Evolutionary conservation across 2,329 filamentous ascomycete species (phyloP).

Genomic region (Alternaria ethzedia): DNA sequence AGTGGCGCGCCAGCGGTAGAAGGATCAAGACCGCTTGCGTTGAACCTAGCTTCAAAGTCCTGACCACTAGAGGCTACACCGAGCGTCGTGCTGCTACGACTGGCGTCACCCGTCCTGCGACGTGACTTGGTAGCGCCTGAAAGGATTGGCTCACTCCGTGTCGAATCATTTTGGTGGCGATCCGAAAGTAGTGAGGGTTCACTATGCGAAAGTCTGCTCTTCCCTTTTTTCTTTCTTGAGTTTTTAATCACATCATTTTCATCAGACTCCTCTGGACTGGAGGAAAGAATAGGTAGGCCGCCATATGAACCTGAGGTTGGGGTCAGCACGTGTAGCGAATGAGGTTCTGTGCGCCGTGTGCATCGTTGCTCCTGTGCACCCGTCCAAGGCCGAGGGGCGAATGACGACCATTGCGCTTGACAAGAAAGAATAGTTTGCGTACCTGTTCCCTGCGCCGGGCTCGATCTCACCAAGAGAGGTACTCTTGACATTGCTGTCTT

Average conservation of each 20-base stretch:
- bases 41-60: conserved; percentile 44
- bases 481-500: conserved; percentile 55
- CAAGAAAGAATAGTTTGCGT: conserved; percentile 22
- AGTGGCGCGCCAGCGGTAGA: conserved; percentile 27
- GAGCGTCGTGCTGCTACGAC: conserved; percentile 31
- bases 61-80: conserved; percentile 34
- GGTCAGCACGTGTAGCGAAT: conserved; percentile 11
- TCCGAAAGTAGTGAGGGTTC: conserved; percentile 23
- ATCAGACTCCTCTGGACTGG: conserved; percentile 47
- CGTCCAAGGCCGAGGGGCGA: conserved; percentile 2
- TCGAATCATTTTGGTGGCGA: conserved; percentile 22
- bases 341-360: conserved; percentile 3
- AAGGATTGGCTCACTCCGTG: conserved; percentile 27
- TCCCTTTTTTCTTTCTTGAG: conserved; percentile 37
- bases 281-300: conserved; percentile 57
- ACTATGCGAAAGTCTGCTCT: conserved; percentile 43
- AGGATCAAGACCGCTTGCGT: conserved; percentile 32
- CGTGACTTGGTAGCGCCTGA: conserved; percentile 29
- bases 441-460: conserved; percentile 63
- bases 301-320: conserved; percentile 61
- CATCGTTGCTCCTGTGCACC: conserved; percentile 11
- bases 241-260: conserved; percentile 39
- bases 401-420: conserved; percentile 3
- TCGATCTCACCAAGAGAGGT: conserved; percentile 65
- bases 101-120: conserved; percentile 34